Conservation (phyloP, 176 grass and related monocot genomes). For the Oryza brachyantha region DNA sequence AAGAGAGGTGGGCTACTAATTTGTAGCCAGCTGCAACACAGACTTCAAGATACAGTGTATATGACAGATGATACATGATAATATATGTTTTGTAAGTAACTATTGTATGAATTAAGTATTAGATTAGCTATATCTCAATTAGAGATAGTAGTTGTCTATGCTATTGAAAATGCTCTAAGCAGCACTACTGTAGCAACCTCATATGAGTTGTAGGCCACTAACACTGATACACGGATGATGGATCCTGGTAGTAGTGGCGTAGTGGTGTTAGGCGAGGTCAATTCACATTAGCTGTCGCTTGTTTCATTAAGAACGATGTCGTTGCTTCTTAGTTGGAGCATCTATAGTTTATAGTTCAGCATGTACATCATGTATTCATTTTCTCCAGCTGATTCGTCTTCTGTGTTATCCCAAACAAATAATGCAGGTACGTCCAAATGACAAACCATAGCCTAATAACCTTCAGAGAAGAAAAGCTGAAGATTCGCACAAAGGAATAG, state of each 20-base stretch:
- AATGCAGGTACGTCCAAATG: neutral
- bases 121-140: too few relatives aligned
- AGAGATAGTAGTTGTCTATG: too few relatives aligned
- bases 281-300: neutral
- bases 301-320: neutral
- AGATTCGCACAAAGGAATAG: neutral
- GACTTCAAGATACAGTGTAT: too few relatives aligned
- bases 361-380: constrained; percentile 13
- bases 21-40: too few relatives aligned
- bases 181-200: neutral
- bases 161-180: too few relatives aligned
- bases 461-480: neutral
- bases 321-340: constrained; percentile 34
- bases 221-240: neutral
- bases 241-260: too few relatives aligned
- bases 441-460: neutral
- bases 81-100: too few relatives aligned
- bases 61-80: too few relatives aligned
- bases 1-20: too few relatives aligned
- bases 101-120: too few relatives aligned
- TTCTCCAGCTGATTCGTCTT: neutral
- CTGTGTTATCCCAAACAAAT: neutral
- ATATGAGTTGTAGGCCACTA: neutral
- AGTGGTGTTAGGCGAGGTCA: too few relatives aligned
- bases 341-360: neutral